A percentile compares a stretch with the other conserved stretches of the same genome.
phyloP scores from a whole-genome alignment of 768 basidiomycete species.

The Mycena latifolia region DNA sequence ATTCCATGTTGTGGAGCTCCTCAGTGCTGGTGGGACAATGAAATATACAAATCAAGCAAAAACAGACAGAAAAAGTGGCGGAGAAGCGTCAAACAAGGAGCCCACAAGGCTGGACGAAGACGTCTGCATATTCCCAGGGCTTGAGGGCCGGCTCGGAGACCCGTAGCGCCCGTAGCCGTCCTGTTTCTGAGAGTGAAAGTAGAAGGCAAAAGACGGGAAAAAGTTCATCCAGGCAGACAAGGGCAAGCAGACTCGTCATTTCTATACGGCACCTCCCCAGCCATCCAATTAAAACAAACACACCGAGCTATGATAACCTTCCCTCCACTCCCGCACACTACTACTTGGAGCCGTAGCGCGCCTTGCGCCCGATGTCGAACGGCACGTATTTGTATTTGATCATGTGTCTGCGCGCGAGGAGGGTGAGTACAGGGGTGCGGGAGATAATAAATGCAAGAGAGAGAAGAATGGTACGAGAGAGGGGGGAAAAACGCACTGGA shows the following conservation, averaged over 20 bases:
- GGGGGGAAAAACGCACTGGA: slow-evolving; percentile 74
- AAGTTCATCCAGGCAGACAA: neutral
- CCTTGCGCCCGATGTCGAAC: slow-evolving; percentile 95
- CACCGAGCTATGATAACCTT: slow-evolving; percentile 26
- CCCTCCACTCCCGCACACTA: slow-evolving; percentile 9
- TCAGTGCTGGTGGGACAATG: no score
- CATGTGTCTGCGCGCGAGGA: slow-evolving; percentile 80
- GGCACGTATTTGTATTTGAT: slow-evolving; percentile 98
- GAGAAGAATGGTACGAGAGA: slow-evolving; percentile 14
- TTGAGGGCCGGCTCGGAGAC: no score
- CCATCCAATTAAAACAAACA: slow-evolving; percentile 23
- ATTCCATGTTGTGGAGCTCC: no score
- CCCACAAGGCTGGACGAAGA: no score
- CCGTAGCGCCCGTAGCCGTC: no score
- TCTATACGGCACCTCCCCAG: slow-evolving; percentile 21
- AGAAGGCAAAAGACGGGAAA: no score
- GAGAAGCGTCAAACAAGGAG: no score
- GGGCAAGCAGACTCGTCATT: neutral
- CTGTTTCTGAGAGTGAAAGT: no score
- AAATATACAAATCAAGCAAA: neutral
- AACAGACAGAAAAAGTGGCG: neutral
- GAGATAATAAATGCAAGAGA: slow-evolving; percentile 5
- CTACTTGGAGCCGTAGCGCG: slow-evolving; percentile 81
- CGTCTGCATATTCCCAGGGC: no score
- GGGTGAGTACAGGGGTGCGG: slow-evolving; percentile 10